Conservation (phyloP, 1,139 yeast genomes). For the Zygotorulaspora mrakii region DNA sequence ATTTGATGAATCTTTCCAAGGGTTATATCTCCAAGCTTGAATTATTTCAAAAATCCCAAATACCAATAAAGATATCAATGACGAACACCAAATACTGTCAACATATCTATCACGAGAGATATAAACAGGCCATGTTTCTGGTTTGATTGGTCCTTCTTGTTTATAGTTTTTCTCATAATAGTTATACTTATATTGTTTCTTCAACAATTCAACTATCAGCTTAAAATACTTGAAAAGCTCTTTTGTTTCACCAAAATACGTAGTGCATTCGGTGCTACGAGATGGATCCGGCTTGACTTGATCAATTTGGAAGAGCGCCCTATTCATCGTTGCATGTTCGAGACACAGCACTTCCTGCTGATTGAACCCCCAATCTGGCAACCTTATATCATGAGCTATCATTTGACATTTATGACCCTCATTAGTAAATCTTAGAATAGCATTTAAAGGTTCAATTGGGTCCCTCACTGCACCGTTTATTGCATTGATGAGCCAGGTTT, state of each 20-base stretch:
- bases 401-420: constrained; percentile 58
- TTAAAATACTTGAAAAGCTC: constrained; percentile 1
- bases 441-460: constrained; percentile 47
- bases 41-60: constrained; percentile 5
- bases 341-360: constrained; percentile 79
- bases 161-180: constrained; percentile 20
- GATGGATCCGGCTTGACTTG: constrained; percentile 7
- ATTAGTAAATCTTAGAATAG: constrained; percentile 53
- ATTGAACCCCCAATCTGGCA: constrained; percentile 67
- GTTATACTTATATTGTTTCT: constrained; percentile 24
- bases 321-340: constrained; percentile 54
- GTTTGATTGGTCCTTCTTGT: constrained; percentile 7
- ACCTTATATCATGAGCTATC: constrained; percentile 54
- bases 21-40: constrained; percentile 21
- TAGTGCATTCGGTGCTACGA: constrained; percentile 9
- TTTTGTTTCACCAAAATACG: constrained; percentile 4
- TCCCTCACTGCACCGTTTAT: constrained; percentile 38
- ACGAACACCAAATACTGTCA: constrained; percentile 22
- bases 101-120: constrained; percentile 7
- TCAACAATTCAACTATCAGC: constrained; percentile 16
- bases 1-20: constrained; percentile 16
- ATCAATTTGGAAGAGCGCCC: constrained; percentile 66
- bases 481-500: constrained; percentile 44
- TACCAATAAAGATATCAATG: constrained; percentile 15
- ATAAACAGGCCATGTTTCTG: constrained; percentile 26